Evolutionary conservation across 2,329 filamentous ascomycete species (phyloP), one percentile per base, ranked within the genome.

Genomic region (Biscogniauxia mediterranea): DNA sequence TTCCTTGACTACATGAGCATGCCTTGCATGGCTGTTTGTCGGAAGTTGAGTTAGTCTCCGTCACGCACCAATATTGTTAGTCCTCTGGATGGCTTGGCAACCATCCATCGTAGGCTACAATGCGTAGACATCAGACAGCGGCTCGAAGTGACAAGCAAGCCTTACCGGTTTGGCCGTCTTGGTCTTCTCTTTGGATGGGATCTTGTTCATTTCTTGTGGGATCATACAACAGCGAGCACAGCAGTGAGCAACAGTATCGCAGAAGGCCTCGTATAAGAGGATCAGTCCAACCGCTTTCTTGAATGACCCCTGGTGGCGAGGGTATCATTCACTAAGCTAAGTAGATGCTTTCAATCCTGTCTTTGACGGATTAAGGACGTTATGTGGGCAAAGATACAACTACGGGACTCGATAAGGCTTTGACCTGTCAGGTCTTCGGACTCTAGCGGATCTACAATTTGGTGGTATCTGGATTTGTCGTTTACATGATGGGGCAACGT

Each of bases 41-140:
- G 73, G 80, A 83, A 85, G 86, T 89, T 72, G 86, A 89, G 85
- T 78, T 73, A 75, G 79, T 83, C 79, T 75, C 74, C 74, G 81
- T 83, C 81, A 77, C 78, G 80, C 79, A 74, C 69, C 74, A 76
- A 73, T 71, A 75, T 74, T 70, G 68, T 69, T 69, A 71, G 73
- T 75, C 74, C 72, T 74, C 70, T 68, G 68, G 76, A 76, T 75
- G 74, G 81, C 81, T 82, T 85, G 81, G 81, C 82, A 83, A 85
- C 82, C 83, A 59, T 70, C 66, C 64, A 63, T 58, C 49, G 54
- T 49, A 66, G 68, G 64, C 64, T 62, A 58, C 70, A 69, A 66
- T 68, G 65, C 66, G 66, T 62, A 63, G 67, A 70, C 69, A 59
- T 54, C 56, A 68, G 70, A 69, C 67, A 60, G 66, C 67, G 68